phyloP scores from a whole-genome alignment of 257 asterid genomes.

The Forsythia suspensa region DNA sequence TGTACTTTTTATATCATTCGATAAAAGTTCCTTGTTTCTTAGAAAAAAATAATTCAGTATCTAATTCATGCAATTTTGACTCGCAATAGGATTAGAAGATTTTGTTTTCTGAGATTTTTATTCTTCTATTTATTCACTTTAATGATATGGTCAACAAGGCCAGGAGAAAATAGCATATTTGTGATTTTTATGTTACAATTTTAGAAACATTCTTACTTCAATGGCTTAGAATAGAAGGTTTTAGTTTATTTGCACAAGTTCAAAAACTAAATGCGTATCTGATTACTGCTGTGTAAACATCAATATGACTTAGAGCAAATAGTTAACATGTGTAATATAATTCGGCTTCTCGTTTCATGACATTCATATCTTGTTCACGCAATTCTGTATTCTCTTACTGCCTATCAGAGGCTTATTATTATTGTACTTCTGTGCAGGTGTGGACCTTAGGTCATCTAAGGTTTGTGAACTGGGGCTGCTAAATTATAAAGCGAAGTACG shows the following conservation, averaged over 20 bases:
- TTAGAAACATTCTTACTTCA: no score
- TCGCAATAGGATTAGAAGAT: not conserved
- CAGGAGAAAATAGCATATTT: no score
- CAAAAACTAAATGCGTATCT: not conserved
- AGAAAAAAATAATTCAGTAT: not conserved
- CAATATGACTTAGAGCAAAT: not conserved
- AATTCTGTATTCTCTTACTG: not conserved
- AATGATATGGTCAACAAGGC: not conserved
- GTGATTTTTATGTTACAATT: no score
- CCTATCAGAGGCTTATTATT: not conserved
- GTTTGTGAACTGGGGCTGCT: constrained; percentile 90
- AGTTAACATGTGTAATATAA: not conserved
- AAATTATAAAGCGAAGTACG: constrained; percentile 82
- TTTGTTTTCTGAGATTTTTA: not conserved
- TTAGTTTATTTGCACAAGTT: not conserved
- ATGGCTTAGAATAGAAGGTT: not conserved
- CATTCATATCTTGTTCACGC: not conserved
- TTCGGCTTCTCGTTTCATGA: not conserved
- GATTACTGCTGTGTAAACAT: not conserved
- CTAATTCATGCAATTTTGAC: no score
- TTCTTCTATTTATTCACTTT: not conserved
- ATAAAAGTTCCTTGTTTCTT: not conserved
- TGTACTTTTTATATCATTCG: not conserved
- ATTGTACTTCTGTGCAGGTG: constrained; percentile 57
- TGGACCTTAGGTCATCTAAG: constrained; percentile 90